phyloP scores from a whole-genome alignment of 2,329 filamentous ascomycete species.

The Lithohypha guttulata region DNA sequence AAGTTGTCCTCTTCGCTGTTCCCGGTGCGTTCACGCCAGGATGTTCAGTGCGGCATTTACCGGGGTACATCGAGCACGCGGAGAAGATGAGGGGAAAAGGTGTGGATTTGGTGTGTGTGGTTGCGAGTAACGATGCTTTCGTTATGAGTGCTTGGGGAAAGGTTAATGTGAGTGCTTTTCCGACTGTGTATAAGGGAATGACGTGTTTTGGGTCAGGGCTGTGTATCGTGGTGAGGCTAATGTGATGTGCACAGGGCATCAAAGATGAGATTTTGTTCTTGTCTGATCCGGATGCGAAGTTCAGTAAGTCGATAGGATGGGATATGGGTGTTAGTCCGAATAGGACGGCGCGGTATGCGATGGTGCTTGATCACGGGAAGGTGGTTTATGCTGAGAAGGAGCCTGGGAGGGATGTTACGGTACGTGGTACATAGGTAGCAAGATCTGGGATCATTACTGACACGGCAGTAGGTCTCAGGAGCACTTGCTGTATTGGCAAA shows the following conservation, averaged over 20 bases:
- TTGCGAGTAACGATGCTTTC: slow-evolving; percentile 74
- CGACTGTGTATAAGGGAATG: too few relatives aligned
- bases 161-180: slow-evolving; percentile 69
- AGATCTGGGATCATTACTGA: too few relatives aligned
- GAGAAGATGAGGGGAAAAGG: slow-evolving; percentile 65
- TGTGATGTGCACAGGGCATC: too few relatives aligned
- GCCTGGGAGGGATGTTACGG: slow-evolving; percentile 25
- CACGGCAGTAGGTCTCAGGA: too few relatives aligned
- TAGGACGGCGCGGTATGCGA: slow-evolving; percentile 62
- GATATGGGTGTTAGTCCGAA: slow-evolving; percentile 51
- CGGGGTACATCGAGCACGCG: slow-evolving; percentile 65
- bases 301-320: slow-evolving; percentile 73
- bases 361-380: slow-evolving; percentile 75
- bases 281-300: slow-evolving; percentile 59
- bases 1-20: slow-evolving; percentile 58
- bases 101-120: slow-evolving; percentile 69
- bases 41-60: slow-evolving; percentile 71
- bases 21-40: slow-evolving; percentile 77
- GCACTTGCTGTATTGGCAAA: slow-evolving; percentile 30
- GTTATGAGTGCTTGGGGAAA: slow-evolving; percentile 89
- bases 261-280: slow-evolving; percentile 68
- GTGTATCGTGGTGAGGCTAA: too few relatives aligned
- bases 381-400: slow-evolving; percentile 71
- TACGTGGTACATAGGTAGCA: too few relatives aligned
- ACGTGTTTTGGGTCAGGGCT: too few relatives aligned